phyloP scores from a whole-genome alignment of 139 green algal genomes.

The Chlamydomonas sphaeroides region DNA sequence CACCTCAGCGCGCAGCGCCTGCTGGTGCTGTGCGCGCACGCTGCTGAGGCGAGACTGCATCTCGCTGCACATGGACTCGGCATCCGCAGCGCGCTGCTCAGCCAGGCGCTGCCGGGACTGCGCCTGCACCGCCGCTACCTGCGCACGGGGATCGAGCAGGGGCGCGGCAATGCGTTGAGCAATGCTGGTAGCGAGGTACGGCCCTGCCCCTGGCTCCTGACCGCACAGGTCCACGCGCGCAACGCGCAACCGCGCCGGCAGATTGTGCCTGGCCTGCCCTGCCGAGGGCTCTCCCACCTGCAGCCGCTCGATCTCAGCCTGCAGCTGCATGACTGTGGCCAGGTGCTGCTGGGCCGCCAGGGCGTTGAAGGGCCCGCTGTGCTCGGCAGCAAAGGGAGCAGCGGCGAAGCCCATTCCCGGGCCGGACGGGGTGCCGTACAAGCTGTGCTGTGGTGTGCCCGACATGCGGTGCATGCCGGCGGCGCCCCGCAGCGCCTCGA shows the following conservation, averaged over 20 bases:
- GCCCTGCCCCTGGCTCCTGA: too few species aligned
- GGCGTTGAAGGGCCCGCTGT: not conserved
- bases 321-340: constrained; percentile 37
- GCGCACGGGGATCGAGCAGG: not conserved
- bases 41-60: constrained; percentile 9
- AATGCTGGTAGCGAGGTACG: too few species aligned
- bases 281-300: too few species aligned
- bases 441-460: not conserved
- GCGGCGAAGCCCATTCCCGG: not conserved
- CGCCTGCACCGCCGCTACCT: constrained; percentile 20
- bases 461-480: too few species aligned
- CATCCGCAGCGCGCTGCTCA: constrained; percentile 31
- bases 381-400: not conserved
- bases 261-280: too few species aligned
- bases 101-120: constrained; percentile 40
- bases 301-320: constrained; percentile 33
- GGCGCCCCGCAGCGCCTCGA: not conserved
- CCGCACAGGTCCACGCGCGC: too few species aligned
- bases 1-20: not conserved
- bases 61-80: constrained; percentile 32
- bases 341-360: constrained; percentile 7
- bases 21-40: not conserved
- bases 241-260: too few species aligned
- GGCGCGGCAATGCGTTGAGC: too few species aligned
- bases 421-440: not conserved